Base-by-base conservation (phyloP, 768 basidiomycete species). In the Arthromyces matolae region DNA sequence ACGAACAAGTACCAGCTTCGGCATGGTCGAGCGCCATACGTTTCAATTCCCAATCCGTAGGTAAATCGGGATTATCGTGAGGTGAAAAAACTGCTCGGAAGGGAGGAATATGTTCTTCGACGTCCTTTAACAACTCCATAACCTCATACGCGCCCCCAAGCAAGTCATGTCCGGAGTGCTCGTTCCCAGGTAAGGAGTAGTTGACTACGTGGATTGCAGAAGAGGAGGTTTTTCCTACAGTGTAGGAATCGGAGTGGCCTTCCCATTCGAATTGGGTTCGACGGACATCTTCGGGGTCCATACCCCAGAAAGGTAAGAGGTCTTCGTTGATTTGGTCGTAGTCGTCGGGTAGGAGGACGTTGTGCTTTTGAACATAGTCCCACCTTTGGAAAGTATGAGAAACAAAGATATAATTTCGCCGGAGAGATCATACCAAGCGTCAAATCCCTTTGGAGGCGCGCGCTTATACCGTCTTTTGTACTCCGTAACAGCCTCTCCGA, bases 361-460 rank as follows among this genome's bases (percentile, higher is more conserved):
- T 66, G 63, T 91, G 76, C 37, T 77, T 70, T 57, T 76, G 67
- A 20, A 83, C 84, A 61, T 73, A 75, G 3, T 47, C 51, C 75
- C 72, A 76, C 72, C 71, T 71, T 22, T 24, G 25, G 10, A 14
- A 16, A n/a, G 35, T 32, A 24, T 23, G 10, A 8, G 31, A 2
- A 31, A 20, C 28, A 12, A 24, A 24, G 24, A 7, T 4, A 39
- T n/a, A 3, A 13, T 12, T 19, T 29, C 24, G 22, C 9, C 10
- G 1, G 19, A 24, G 3, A 1, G 14, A 5, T 37, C 64, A 69
- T 73, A 91, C 93, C 93, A 94, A 28, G 76, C 67, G 60, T 89
- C 89, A 56, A 95, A 96, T 0, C 94, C 93, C 34, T 72, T 72
- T 0, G 94, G 93, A 0, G 93, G 93, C 31, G 76, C 67, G 37